Conservation (phyloP, 768 basidiomycete species). For the Kwoniella sp. region DNA sequence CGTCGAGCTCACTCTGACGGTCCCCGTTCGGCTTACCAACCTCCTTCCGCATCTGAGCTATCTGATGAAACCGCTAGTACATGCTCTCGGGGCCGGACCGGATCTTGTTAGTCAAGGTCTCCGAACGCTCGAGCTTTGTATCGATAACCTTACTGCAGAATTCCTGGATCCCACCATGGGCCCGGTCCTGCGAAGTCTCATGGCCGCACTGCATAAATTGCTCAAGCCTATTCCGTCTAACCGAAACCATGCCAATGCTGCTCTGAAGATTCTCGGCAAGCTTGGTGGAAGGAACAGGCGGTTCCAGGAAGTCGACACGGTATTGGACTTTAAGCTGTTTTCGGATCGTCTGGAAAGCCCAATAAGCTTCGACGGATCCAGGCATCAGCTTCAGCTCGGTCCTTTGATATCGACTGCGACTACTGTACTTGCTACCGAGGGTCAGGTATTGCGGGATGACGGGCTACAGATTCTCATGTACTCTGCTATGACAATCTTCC, state of each 20-base stretch:
- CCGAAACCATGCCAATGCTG: constrained; percentile 88
- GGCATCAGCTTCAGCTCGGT: constrained; percentile 67
- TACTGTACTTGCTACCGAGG: constrained; percentile 63
- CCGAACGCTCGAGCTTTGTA: constrained; percentile 95
- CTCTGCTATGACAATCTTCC: constrained; percentile 69
- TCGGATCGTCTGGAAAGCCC: constrained; percentile 71
- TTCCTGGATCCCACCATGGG: constrained; percentile 95
- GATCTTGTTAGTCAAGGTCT: constrained; percentile 94
- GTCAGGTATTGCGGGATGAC: constrained; percentile 56
- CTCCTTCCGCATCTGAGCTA: constrained; percentile 92
- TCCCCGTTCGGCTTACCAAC: constrained; percentile 91
- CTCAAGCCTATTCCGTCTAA: constrained; percentile 82
- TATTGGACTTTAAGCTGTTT: constrained; percentile 69
- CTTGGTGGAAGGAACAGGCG: constrained; percentile 90
- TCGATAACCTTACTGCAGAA: constrained; percentile 96
- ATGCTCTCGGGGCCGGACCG: constrained; percentile 80
- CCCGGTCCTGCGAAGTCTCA: constrained; percentile 87
- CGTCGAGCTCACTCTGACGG: constrained; percentile 94
- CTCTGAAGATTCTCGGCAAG: constrained; percentile 94
- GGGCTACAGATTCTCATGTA: constrained; percentile 64
- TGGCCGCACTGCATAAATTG: constrained; percentile 89
- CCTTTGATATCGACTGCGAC: constrained; percentile 69
- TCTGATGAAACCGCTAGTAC: constrained; percentile 91
- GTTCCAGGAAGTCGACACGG: constrained; percentile 76
- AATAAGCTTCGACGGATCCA: constrained; percentile 71